Evolutionary conservation across 2,329 filamentous ascomycete genomes (phyloP), one percentile per base, ranked within the genome.

Genomic region (Aspergillus uvarum): DNA sequence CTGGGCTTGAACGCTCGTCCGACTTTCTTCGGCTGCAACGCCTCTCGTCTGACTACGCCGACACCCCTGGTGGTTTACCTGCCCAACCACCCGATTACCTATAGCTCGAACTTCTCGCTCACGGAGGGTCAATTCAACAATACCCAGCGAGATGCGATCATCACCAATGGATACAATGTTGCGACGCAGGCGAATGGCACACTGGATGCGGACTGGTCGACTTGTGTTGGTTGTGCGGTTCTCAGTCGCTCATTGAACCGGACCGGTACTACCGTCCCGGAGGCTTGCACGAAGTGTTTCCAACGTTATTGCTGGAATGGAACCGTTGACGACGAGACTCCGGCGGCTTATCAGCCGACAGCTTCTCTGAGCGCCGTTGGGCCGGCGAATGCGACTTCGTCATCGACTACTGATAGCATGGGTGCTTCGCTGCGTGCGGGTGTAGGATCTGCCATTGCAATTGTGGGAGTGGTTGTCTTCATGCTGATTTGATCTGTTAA

Each of bases 261-360:
- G 54, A 92, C 89, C 1, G 80, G 82, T 22, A 88, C 88, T 0
- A 62, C 77, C 0, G 81, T 92, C 0, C 92, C 92, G 0, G 80
- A 82, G 0, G 84, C 83, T 4, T 97, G 93, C 79, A 79, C 76
- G 47, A 66, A 81, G 58, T 97, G 93, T 79, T 96, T 96, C 74
- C 65, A 80, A n/a, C 75, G 79, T 24, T 96, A 96, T 78, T 97
- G 93, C 83, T 97, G 93, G 93, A 85, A 96, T 74, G 94, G 94
- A 24, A 89, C 85, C 1, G 58, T 78, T 4, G 76, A 82, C 42
- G 74, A 69, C 38, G 12, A 19, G 24, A 35, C 29, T 10, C 51
- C 57, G 21, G n/a, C 11, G 6, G 29, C n/a, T 4, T 59, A 59
- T 21, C 21, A 42, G 12, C 57, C 57, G 26, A 21, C 51, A 21